Evolutionary conservation across 306 rosid species (phyloP), one percentile per base, ranked within the genome.

Genomic region (Cicer bijugum): DNA sequence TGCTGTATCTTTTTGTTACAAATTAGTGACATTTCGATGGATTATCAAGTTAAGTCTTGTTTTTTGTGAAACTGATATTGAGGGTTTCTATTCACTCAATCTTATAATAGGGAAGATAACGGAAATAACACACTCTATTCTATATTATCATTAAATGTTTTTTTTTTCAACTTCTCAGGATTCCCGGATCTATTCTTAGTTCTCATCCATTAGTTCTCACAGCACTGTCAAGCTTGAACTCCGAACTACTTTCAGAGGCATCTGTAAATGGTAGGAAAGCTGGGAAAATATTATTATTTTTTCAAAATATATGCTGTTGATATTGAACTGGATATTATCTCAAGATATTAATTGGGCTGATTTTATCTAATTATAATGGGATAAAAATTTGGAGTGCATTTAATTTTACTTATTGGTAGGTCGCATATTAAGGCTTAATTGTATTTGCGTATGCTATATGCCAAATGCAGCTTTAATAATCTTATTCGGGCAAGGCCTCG

Each of bases 181-280:
- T 95, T 73, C 93, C 97, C 10, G 99, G 97, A 72, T 85, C 91
- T 75, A 81, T 86, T 85, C 97, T 95, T 74, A 89, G 93, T 78
- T 81, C 97, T 68, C 97, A 95, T 69, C 99, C 97, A 6, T 84
- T 95, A 84, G 97, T 91, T 82, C 96, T 87, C 71, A 87, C 97
- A 12, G 97, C 99, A 75, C 82, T 95, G 72, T 88, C 97, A 64
- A 95, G 92, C 86, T 90, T 95, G 89, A 88, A 85, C 86, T 86
- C 97, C 23, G 99, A 92, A 61, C 74, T 88, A 69, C 87, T 95
- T 67, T 95, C 97, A 17, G 99, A 95, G 92, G 99, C 97, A 42
- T 81, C 97, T n/a, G 99, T 90, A 74, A 95, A 95, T 74, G 99
- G 99, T 95, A 90, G 57, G 67, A 66, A 68, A 77, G 51, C 46